Evolutionary conservation across 805 yeast genomes (phyloP), one percentile per base, ranked within the genome.

Genomic region (Citeromyces matritensis): DNA sequence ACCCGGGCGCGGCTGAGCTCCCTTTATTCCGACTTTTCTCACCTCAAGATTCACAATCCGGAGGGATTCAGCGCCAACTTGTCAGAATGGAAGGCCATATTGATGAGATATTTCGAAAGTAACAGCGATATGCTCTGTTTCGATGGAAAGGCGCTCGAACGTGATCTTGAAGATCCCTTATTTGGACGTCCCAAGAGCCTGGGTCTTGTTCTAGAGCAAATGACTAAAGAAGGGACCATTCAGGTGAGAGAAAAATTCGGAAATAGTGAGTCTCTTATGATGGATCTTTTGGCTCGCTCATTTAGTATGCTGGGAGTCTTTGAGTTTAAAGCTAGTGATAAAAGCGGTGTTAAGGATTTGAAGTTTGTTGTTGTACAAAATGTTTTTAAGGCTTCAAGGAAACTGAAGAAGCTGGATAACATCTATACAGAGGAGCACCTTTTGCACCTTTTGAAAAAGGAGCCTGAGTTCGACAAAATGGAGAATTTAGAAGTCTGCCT

Each of bases 21-120:
- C n/a, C 50, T 68, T 27, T 68, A 55, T 36, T 62, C 71, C 3
- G 63, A 67, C 38, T 68, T 65, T 38, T 39, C 51, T 7, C 48
- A 57, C n/a, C 48, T 68, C 21, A 48, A 52, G 34, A 63, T 58
- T 9, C 29, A 47, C 3, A 68, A 68, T 37, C 54, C 51, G 3
- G 71, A 63, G 34, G 75, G 75, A 5, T 66, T 53, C 34, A 56
- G 47, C 14, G 74, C 74, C 10, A 68, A 68, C 38, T 15, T 67
- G 9, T 40, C 40, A 4, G 65, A 68, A 3, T 68, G 75, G 75
- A 51, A 45, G 30, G 21, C 21, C 21, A 17, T 17, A 5, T 7
- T 17, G 21, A 7, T 7, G 21, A 7, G 21, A 17, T 17, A 17
- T 17, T 17, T 17, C 21, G 21, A 17, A 17, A 17, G 21, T 5